Evolutionary conservation across 2,329 filamentous ascomycete genomes (phyloP), one percentile per base, ranked within the genome.

Genomic region (Clonostachys rosea): DNA sequence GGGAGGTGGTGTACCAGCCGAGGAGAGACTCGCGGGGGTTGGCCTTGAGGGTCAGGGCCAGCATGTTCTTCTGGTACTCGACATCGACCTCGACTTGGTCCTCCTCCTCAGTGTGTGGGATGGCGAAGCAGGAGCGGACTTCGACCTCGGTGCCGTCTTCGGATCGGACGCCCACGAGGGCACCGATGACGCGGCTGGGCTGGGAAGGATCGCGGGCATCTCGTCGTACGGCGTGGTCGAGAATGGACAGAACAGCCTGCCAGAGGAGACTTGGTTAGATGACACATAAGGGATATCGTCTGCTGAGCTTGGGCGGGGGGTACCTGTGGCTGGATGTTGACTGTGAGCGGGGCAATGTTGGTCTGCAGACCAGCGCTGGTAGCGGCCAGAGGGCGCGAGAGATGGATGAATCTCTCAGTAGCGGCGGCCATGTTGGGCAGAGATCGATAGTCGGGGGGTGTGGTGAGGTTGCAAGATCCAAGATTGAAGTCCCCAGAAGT

Each of bases 31-130:
- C 94, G 70, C 91, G 89, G 44, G 94, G 94, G 69, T 91, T 88
- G 49, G 91, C 92, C 73, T 92, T 92, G 58, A 97, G 84, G 67
- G 96, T 92, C 59, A 99, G 78, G 50, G 89, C 87, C 49, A 97
- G 85, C 94, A 99, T 99, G 70, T 92, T 91, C 82, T 97, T 97
- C 75, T 99, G 94, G 73, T 97, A 99, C 73, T 99, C 94, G 80
- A 99, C 95, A 67, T 99, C 94, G 54, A 99, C 94, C 73, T 99
- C 94, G 61, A 99, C 94, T 73, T 99, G 94, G 71, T 99, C 94
- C 67, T 91, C 88, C 58, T 92, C 96, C 75, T 99, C 94, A 58
- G 92, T 97, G 76, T 99, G 94, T 56, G 92, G 91, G 63, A 99
- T 95, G 57, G 94, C 94, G 68, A 99, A 99, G 75, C 90, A 92